These are phyloP conservation scores for Calonectria henricotiae DNA, from an alignment of 2,329 filamentous ascomycete genomes.

Conservation along the genomic window DNA sequence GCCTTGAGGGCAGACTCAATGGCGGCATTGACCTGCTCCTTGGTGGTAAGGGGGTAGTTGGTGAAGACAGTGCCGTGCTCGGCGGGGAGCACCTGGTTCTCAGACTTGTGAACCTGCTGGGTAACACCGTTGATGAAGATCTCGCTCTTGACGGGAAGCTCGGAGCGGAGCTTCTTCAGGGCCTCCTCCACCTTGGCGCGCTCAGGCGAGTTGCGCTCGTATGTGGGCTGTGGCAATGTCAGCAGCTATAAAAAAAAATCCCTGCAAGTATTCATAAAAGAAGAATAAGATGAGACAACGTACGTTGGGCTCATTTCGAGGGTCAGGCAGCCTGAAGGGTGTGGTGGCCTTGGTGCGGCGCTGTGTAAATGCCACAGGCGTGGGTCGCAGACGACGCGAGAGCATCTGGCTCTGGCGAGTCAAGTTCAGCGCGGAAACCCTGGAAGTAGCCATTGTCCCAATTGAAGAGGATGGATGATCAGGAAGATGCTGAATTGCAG, in stretches of 20 bases:
- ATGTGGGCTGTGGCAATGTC: constrained; percentile 49
- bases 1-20: constrained; percentile 89
- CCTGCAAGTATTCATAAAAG: not conserved
- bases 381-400: constrained; percentile 38
- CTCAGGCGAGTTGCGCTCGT: constrained; percentile 54
- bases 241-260: not conserved
- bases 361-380: constrained; percentile 42
- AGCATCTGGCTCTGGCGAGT: constrained; percentile 45
- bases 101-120: constrained; percentile 50
- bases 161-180: constrained; percentile 52
- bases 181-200: constrained; percentile 53
- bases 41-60: constrained; percentile 55
- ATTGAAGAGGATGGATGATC: constrained; percentile 31
- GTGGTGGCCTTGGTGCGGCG: constrained; percentile 50
- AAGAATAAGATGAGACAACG: constrained; percentile 19
- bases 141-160: constrained; percentile 55
- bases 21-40: constrained; percentile 64
- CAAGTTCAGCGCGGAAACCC: constrained; percentile 36
- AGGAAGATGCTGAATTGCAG: constrained; percentile 10
- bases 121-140: constrained; percentile 55
- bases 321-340: constrained; percentile 55
- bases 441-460: constrained; percentile 44
- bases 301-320: constrained; percentile 57
- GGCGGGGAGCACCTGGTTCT: constrained; percentile 56
- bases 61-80: constrained; percentile 58